phyloP scores from a whole-genome alignment of 2,329 filamentous ascomycete genomes.

The Colletotrichum orchidophilum region DNA sequence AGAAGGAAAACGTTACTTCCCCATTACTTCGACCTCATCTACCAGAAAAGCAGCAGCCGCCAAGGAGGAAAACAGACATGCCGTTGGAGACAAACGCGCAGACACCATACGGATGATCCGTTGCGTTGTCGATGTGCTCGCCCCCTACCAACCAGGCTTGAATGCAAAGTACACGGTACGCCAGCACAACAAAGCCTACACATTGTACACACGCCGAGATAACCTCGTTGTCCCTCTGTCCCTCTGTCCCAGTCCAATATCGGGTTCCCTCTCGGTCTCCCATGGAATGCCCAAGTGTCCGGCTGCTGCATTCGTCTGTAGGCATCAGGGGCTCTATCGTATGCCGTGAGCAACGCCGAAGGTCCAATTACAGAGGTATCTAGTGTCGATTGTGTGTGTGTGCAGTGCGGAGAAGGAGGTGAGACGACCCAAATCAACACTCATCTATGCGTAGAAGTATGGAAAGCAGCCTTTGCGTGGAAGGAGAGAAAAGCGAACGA shows the following conservation, averaged over 20 bases:
- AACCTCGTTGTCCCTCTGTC: slow-evolving; percentile 5
- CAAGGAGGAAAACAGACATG: neutral
- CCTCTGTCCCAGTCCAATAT: neutral
- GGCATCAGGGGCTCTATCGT: neutral
- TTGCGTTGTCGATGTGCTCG: slow-evolving; percentile 1
- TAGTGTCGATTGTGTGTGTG: slow-evolving; percentile 27
- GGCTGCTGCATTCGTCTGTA: neutral
- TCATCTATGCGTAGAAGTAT: slow-evolving; percentile 35
- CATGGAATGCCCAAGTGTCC: neutral
- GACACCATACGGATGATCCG: neutral
- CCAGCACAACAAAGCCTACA: slow-evolving; percentile 17
- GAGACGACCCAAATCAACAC: slow-evolving; percentile 32
- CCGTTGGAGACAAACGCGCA: neutral
- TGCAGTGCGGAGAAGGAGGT: slow-evolving; percentile 23
- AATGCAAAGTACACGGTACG: slow-evolving; percentile 25
- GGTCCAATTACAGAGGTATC: slow-evolving; percentile 33
- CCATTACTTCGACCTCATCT: slow-evolving; percentile 33
- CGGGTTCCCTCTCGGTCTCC: neutral
- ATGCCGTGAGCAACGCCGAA: slow-evolving; percentile 17
- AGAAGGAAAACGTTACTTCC: slow-evolving; percentile 26
- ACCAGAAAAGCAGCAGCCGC: slow-evolving; percentile 26
- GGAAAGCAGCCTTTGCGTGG: slow-evolving; percentile 25
- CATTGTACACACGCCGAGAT: slow-evolving; percentile 8
- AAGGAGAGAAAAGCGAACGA: slow-evolving; percentile 32
- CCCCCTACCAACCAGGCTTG: slow-evolving; percentile 9